These are phyloP conservation scores for Grammothele lineata DNA, from an alignment of 768 basidiomycete species.

Conservation along the genomic window DNA sequence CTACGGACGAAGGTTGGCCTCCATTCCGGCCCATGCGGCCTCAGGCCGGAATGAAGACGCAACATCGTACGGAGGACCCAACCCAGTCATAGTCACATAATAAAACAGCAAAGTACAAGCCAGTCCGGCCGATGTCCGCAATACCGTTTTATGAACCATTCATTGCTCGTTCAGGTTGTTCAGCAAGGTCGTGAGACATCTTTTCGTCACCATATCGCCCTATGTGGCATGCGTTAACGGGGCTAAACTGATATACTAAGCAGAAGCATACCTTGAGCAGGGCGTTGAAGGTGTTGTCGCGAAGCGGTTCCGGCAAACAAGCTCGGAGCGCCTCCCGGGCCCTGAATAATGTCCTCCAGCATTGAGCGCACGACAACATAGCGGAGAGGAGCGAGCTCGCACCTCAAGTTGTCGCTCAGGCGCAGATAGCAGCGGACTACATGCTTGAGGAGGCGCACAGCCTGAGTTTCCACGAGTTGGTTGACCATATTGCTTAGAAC, in stretches of 20 bases:
- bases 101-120: constrained; percentile 19
- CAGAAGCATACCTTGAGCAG: constrained; percentile 87
- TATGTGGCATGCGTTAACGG: no score
- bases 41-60: no score
- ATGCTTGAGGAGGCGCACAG: constrained; percentile 93
- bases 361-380: no score
- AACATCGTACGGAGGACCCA: no score
- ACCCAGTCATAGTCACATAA: no score
- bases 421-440: constrained; percentile 97
- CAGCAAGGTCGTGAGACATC: constrained; percentile 85
- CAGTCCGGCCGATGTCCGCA: constrained; percentile 12
- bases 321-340: constrained; percentile 94
- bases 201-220: constrained; percentile 98
- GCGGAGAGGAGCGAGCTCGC: constrained; percentile 4
- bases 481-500: constrained; percentile 99
- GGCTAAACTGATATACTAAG: no score
- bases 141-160: constrained; percentile 4
- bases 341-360: constrained; percentile 35
- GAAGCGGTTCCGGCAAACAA: constrained; percentile 91
- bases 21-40: no score
- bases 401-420: constrained; percentile 94
- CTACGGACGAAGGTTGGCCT: no score
- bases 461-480: constrained; percentile 96
- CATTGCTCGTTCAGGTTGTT: constrained; percentile 75
- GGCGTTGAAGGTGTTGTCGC: constrained; percentile 88